Conservation (phyloP, 2,329 filamentous ascomycete genomes). For the Metarhizium album region DNA sequence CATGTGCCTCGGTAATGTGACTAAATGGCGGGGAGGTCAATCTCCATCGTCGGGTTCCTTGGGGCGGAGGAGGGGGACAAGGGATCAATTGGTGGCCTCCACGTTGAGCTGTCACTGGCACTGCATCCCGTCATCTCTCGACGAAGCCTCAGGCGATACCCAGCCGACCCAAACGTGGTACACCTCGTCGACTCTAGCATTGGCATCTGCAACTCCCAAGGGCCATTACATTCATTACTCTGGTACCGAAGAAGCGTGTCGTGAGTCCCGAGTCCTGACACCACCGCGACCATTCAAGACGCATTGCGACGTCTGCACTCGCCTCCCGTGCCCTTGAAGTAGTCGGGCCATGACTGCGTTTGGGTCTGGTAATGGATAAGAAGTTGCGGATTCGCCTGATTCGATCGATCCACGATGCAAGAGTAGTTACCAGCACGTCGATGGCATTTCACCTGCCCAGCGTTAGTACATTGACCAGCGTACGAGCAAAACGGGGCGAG, state of each 20-base stretch:
- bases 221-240: too few species aligned
- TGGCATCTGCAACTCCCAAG: constrained; percentile 3
- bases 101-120: neutral
- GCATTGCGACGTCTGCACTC: neutral
- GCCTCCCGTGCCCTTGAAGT: neutral
- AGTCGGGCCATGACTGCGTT: neutral
- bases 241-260: neutral
- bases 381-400: neutral
- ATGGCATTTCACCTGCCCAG: constrained; percentile 3
- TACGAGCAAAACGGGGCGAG: neutral
- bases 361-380: neutral
- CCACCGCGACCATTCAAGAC: neutral
- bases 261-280: too few species aligned
- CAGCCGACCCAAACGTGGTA: too few species aligned
- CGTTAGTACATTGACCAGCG: neutral
- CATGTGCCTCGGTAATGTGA: constrained; percentile 7
- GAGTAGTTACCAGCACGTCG: constrained; percentile 6
- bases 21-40: too few species aligned
- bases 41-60: too few species aligned
- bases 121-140: too few species aligned
- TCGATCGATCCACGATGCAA: constrained; percentile 1
- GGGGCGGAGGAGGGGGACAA: neutral
- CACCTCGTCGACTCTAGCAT: constrained; percentile 6
- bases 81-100: too few species aligned
- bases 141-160: too few species aligned